A percentile compares a stretch with the other conserved stretches of the same genome.
These are phyloP conservation scores for Chytriomyces hyalinus DNA, from an alignment of 192 early-diverging fungal species.

Conservation along the genomic window DNA sequence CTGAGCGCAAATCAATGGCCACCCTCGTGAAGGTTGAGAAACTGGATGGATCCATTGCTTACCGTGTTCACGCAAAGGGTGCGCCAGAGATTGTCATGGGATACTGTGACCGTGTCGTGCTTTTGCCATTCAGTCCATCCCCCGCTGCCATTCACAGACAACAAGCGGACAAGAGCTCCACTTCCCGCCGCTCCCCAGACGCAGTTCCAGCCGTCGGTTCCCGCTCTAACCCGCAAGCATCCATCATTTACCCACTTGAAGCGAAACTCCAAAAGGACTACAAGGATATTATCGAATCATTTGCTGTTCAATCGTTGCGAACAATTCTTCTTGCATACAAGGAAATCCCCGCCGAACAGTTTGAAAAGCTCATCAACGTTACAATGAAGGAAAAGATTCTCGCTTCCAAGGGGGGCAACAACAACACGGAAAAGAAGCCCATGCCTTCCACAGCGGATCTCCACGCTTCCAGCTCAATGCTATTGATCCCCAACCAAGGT, in stretches of 20 bases:
- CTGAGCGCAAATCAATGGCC: constrained; percentile 91
- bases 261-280: constrained; percentile 18
- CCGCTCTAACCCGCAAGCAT: constrained; percentile 20
- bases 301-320: constrained; percentile 83
- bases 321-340: constrained; percentile 84
- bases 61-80: constrained; percentile 91
- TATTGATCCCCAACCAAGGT: background rate
- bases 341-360: constrained; percentile 29
- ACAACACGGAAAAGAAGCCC: background rate
- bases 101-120: constrained; percentile 30
- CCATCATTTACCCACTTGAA: constrained; percentile 25
- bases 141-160: constrained; percentile 64
- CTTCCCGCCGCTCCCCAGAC: background rate
- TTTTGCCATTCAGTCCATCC: constrained; percentile 29
- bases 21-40: constrained; percentile 70
- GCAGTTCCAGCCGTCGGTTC: constrained; percentile 18
- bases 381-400: constrained; percentile 20
- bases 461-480: background rate
- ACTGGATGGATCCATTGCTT: constrained; percentile 4
- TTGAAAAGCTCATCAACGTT: constrained; percentile 26
- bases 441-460: background rate
- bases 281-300: constrained; percentile 66
- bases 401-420: constrained; percentile 18
- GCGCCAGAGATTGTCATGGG: constrained; percentile 56
- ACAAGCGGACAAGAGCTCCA: constrained; percentile 22